phyloP scores from a whole-genome alignment of 148 eudicot genomes.

The Chenopodium album region DNA sequence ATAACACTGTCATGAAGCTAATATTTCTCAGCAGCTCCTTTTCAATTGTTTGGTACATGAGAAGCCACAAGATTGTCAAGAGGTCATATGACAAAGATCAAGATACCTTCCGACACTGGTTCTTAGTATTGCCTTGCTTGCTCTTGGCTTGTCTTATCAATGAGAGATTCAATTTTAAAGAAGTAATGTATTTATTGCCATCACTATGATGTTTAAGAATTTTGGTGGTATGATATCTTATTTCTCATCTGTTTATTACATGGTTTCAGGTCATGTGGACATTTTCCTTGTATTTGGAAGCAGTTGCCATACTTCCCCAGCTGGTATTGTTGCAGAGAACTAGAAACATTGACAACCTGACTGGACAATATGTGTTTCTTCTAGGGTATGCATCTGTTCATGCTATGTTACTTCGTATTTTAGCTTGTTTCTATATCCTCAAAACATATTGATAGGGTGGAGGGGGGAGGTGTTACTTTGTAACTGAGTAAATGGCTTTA shows the following conservation, averaged over 20 bases:
- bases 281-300: slow-evolving; percentile 89
- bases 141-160: slow-evolving; percentile 61
- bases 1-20: slow-evolving; percentile 83
- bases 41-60: slow-evolving; percentile 95
- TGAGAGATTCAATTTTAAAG: slow-evolving; percentile 77
- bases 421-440: not conserved
- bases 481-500: not conserved
- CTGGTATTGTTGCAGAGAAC: slow-evolving; percentile 94
- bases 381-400: slow-evolving; percentile 58
- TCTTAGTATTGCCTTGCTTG: slow-evolving; percentile 80
- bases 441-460: not conserved
- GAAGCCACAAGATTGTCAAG: slow-evolving; percentile 82
- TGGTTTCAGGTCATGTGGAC: slow-evolving; percentile 87
- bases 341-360: slow-evolving; percentile 91
- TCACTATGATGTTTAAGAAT: not conserved
- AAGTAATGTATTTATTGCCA: slow-evolving; percentile 42
- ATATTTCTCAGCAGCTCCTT: slow-evolving; percentile 86
- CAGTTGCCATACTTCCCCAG: slow-evolving; percentile 98
- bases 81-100: slow-evolving; percentile 96
- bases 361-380: slow-evolving; percentile 80
- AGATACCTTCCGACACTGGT: slow-evolving; percentile 89
- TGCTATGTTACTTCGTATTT: not conserved
- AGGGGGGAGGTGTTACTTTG: not conserved
- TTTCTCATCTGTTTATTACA: slow-evolving; percentile 6
- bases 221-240: slow-evolving; percentile 9